A percentile compares a stretch with the other conserved stretches of the same genome.
phyloP scores from a whole-genome alignment of 176 grass and related monocot species.

The sorghum (Sorghum bicolor) region DNA sequence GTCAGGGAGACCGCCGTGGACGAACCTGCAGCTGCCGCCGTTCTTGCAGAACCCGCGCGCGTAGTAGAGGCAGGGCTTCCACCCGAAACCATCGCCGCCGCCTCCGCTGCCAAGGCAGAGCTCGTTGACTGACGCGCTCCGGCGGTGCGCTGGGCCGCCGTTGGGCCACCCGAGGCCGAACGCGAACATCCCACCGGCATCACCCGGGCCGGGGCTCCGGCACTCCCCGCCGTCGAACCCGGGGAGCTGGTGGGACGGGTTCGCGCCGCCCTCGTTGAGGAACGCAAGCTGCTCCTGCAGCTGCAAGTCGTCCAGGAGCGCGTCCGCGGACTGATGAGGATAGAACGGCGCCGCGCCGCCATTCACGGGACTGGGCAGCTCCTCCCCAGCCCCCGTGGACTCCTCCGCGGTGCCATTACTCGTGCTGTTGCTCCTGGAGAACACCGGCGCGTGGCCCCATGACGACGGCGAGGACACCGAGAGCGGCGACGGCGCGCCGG shows the following conservation, averaged over 20 bases:
- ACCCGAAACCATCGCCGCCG: slow-evolving; percentile 41
- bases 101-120: slow-evolving; percentile 50
- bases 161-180: slow-evolving; percentile 44
- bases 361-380: slow-evolving; percentile 49
- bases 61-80: slow-evolving; percentile 89
- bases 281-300: slow-evolving; percentile 82
- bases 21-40: slow-evolving; percentile 69
- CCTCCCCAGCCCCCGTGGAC: slow-evolving; percentile 33
- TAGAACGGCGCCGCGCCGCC: slow-evolving; percentile 53
- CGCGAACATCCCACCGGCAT: slow-evolving; percentile 27
- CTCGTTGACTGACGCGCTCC: slow-evolving; percentile 69
- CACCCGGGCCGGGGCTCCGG: slow-evolving; percentile 36
- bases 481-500: slow-evolving; percentile 41
- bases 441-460: slow-evolving; percentile 49
- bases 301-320: slow-evolving; percentile 56
- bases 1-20: slow-evolving; percentile 74
- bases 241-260: slow-evolving; percentile 2
- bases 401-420: slow-evolving; percentile 45
- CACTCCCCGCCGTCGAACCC: slow-evolving; percentile 42
- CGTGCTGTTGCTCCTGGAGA: slow-evolving; percentile 61
- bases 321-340: neutral
- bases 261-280: slow-evolving; percentile 48
- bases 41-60: slow-evolving; percentile 95
- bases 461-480: slow-evolving; percentile 63
- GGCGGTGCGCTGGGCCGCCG: slow-evolving; percentile 49